Evolutionary conservation across 306 rosid species (phyloP).

Genomic region (Rosa persica): DNA sequence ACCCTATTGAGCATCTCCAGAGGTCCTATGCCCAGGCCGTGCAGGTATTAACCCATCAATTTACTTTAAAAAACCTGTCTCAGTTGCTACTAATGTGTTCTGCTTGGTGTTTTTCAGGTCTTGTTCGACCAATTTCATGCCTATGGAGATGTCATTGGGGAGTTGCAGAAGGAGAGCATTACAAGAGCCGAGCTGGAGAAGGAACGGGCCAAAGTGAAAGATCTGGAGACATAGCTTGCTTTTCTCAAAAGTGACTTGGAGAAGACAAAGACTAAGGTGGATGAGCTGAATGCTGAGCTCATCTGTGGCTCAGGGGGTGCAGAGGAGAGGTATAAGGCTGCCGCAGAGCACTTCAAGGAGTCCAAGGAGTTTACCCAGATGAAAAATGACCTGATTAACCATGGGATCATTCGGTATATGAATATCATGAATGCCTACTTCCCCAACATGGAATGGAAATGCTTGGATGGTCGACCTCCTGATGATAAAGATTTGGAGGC

Average conservation of each 20-base stretch:
- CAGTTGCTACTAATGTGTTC: background rate
- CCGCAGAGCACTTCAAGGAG: background rate
- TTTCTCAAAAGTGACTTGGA: background rate
- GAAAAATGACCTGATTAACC: constrained; percentile 3
- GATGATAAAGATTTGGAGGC: background rate
- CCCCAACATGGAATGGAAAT: constrained; percentile 3
- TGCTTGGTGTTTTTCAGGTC: background rate
- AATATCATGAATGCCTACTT: constrained; percentile 11
- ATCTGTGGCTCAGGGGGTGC: background rate
- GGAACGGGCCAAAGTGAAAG: background rate
- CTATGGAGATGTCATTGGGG: constrained; percentile 2
- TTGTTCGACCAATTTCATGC: constrained; percentile 1
- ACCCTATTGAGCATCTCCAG: background rate
- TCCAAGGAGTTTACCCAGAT: constrained; percentile 1
- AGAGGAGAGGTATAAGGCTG: constrained; percentile 4
- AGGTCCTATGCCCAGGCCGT: background rate
- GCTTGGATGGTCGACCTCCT: background rate
- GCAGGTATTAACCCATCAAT: background rate
- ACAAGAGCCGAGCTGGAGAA: background rate
- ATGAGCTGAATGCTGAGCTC: constrained; percentile 8
- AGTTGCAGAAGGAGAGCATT: background rate
- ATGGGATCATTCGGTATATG: constrained; percentile 1
- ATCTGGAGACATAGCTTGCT: background rate
- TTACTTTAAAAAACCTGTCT: background rate
- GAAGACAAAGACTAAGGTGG: background rate